Base-by-base conservation (phyloP, 2,329 filamentous ascomycete species). In the Thielaviopsis ethacetica region DNA sequence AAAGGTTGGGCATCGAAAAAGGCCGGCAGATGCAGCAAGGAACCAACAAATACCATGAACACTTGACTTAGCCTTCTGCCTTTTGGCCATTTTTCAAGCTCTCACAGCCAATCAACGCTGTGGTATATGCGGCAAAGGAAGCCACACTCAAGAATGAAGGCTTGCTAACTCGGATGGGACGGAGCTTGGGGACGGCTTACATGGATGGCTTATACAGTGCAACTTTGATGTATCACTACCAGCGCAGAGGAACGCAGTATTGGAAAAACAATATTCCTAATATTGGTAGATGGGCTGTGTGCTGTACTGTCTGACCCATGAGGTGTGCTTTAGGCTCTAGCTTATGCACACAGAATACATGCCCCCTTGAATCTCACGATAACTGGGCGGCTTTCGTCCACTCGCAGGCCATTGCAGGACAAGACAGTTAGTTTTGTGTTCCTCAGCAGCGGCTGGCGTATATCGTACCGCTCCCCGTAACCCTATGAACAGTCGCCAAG, bases 1-100 rank as follows among this genome's bases (percentile, higher is more conserved):
- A 44, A 41, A 56, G 34, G 22, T 56, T 56, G 54, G 54, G 54
- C 54, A 56, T 49, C 54, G 47, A 56, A 41, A 56, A 51, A 7
- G 41, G 24, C 38, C 22, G 17, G 27, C 53, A 55, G 10, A 41
- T n/a, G 41, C 54, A 56, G 38, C 38, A 17, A 17, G 27, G 15
- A 56, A 51, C 49, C n/a, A 49, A 19, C 54, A 27, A 30, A 38
- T 49, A 15, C 13, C 15, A 17, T 44, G 38, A 15, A n/a, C 4
- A n/a, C 15, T 44, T 44, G 38, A 44, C 38, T 9, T 44, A 44
- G 38, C 38, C 38, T 44, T 44, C 38, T 44, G 13, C 15, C 38
- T 44, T 44, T 44, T 44, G 7, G 7, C 7, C 2, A 10, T 12
- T 17, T 44, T 44, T 44, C 38, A 17, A 15, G 13, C 17, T n/a